Evolutionary conservation across 441 rosid genomes (phyloP).

Genomic region (Heliophila coronopifolia): DNA sequence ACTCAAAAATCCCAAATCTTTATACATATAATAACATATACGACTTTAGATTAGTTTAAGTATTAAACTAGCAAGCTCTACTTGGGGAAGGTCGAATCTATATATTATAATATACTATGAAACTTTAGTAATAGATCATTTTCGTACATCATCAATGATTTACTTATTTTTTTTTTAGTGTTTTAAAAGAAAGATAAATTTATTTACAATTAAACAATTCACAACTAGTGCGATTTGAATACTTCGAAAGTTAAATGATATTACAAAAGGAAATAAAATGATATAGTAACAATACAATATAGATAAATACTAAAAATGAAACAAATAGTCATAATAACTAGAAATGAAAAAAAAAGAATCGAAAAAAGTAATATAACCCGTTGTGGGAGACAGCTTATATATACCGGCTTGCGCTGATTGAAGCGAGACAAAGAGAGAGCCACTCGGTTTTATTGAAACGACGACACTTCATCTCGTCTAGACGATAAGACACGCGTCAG

Average conservation of each 20-base stretch:
- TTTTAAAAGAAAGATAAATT: neutral
- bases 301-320: neutral
- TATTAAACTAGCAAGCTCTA: neutral
- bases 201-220: conserved; percentile 7
- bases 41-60: neutral
- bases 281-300: too few species aligned
- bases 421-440: neutral
- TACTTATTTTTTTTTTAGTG: neutral
- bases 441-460: conserved; percentile 5
- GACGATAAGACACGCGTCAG: neutral
- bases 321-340: neutral
- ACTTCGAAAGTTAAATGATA: neutral
- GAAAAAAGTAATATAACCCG: neutral
- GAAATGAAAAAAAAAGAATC: neutral
- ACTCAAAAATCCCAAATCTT: too few species aligned
- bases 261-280: neutral
- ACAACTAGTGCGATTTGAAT: conserved; percentile 12
- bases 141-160: conserved; percentile 13
- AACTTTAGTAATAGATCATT: conserved; percentile 4
- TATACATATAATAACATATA: too few species aligned
- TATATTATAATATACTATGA: neutral
- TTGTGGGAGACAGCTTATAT: conserved; percentile 17
- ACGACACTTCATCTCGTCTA: neutral
- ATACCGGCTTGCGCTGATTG: conserved; percentile 22
- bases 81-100: conserved; percentile 13